Percentiles rank a stretch among this genome's conserved stretches.
Evolutionary conservation across 2,329 filamentous ascomycete genomes (phyloP).

Genomic region (Colletotrichum viniferum): DNA sequence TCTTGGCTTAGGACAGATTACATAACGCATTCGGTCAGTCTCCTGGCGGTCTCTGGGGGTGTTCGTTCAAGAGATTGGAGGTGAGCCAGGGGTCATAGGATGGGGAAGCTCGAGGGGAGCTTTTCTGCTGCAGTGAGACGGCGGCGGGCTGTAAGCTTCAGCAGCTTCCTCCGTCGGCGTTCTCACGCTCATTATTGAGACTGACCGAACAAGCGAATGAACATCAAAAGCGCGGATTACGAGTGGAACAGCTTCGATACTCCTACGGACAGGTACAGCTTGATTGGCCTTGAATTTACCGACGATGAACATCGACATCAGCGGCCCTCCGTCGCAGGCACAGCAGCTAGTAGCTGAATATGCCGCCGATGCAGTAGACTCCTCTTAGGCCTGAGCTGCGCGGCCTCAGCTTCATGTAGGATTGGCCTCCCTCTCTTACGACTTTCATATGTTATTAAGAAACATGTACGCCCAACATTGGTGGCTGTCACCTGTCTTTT

Average conservation of each 20-base stretch:
- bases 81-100: not conserved
- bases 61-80: not conserved
- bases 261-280: not conserved
- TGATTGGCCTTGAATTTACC: not conserved
- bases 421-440: not conserved
- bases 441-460: not conserved
- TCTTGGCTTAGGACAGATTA: conserved; percentile 14
- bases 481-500: not conserved
- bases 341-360: not conserved
- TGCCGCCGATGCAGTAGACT: not conserved
- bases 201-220: not conserved
- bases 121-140: not conserved
- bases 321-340: not conserved
- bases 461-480: not conserved
- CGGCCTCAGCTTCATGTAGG: not conserved
- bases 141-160: not conserved
- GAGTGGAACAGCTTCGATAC: not conserved
- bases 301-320: not conserved
- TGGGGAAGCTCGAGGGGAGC: not conserved
- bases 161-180: not conserved
- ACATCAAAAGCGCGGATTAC: not conserved
- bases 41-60: not conserved
- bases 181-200: not conserved
- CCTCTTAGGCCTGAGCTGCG: not conserved
- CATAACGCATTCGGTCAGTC: not conserved